These are phyloP conservation scores for Leccinellum luteum DNA, from an alignment of 768 basidiomycete species.

Conservation along the genomic window DNA sequence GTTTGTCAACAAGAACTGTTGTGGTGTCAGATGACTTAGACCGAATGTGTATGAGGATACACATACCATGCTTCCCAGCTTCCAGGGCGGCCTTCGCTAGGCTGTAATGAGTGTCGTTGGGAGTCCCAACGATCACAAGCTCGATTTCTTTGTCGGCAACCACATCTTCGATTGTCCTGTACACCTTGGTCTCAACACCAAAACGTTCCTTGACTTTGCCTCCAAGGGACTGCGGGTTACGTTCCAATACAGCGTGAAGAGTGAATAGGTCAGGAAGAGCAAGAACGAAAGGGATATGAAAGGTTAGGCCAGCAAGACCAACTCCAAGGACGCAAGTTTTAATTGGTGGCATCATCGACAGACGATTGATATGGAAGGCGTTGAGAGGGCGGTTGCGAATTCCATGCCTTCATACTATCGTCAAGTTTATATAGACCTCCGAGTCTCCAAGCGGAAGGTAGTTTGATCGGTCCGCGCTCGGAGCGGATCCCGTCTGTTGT, in stretches of 20 bases:
- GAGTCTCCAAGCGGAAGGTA: not conserved
- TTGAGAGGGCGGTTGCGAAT: not conserved
- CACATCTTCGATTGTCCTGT: slow-evolving; percentile 59
- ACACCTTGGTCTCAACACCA: slow-evolving; percentile 54
- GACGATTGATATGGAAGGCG: not conserved
- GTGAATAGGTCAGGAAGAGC: slow-evolving; percentile 68
- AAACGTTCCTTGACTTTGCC: slow-evolving; percentile 68
- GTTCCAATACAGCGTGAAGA: slow-evolving; percentile 72
- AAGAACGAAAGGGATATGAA: slow-evolving; percentile 79
- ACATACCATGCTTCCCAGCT: slow-evolving; percentile 71
- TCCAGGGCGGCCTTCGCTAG: slow-evolving; percentile 63
- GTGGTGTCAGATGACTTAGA: slow-evolving; percentile 1
- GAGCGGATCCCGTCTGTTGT: too few species aligned
- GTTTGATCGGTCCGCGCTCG: too few species aligned
- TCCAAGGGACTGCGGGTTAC: slow-evolving; percentile 57
- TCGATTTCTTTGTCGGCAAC: slow-evolving; percentile 64
- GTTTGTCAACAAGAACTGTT: slow-evolving; percentile 77
- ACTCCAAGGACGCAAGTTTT: slow-evolving; percentile 72
- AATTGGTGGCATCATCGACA: slow-evolving; percentile 45
- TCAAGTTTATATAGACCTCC: slow-evolving; percentile 1
- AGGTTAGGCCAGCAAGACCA: slow-evolving; percentile 72
- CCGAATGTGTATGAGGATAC: not conserved
- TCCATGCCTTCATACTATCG: not conserved
- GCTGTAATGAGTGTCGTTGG: slow-evolving; percentile 69
- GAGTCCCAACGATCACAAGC: slow-evolving; percentile 65